Base-by-base conservation (phyloP, 139 green algal species). In the Chlamydomonas incerta region DNA sequence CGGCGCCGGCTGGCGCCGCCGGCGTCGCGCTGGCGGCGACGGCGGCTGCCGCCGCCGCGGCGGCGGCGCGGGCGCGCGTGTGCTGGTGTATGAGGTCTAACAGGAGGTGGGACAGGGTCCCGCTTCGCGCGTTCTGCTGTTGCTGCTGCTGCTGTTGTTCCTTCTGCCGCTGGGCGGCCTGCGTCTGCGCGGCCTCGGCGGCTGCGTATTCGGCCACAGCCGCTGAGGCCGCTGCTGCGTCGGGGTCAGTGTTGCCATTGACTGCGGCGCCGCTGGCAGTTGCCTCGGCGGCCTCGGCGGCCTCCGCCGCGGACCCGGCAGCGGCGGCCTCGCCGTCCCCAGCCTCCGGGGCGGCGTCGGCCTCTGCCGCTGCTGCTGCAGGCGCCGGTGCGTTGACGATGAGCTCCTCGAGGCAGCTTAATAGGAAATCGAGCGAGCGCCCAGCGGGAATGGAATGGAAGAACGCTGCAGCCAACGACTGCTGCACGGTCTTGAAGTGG, bases 51-150 rank as follows among this genome's bases (percentile, higher is more conserved):
- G 75, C 62, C 1, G 37, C n/a, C 31, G 60, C 55, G 8, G 55
- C 55, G 17, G 55, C 55, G 20, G 55, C 55, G 8, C 20, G 17
- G 55, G 55, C 55, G 8, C 20, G 55, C 55, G 18, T 21, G 11
- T 60, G 35, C 20, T 33, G 31, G 31, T 50, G 57, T 24, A 82
- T 8, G 11, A 85, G 47, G n/a, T 85, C 79, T 31, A 85, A 23
- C 46, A 85, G 79, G 3, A 85, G 66, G 79, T 85, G 79, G 14
- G n/a, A 58, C 20, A 85, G 11, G 4, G 79, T 85, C 31, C 60
- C 66, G 24, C 31, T 67, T 47, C 79, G 65, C 5, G n/a, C 6
- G 37, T 85, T 66, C 9, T 20, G n/a, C n/a, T 41, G 50, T 58
- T 57, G 57, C 58, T 71, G 33, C 55, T 46, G 74, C 60, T 60